These are phyloP conservation scores for Rhynchosporium agropyri DNA, from an alignment of 2,329 filamentous ascomycete genomes.

Conservation along the genomic window DNA sequence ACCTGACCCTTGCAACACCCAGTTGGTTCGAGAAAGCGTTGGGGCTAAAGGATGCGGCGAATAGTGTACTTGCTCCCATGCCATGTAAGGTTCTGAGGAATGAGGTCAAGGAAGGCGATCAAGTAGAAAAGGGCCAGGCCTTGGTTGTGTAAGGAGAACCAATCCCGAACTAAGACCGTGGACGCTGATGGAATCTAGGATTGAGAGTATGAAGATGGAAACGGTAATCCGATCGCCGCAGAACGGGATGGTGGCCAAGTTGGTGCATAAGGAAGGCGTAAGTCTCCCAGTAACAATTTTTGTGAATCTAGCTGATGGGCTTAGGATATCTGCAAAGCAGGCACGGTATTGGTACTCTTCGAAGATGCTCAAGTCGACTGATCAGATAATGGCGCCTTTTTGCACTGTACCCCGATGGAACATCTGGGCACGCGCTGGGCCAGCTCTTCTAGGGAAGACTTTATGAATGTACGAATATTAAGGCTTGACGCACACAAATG, in stretches of 20 bases:
- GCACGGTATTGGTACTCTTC: slow-evolving; percentile 74
- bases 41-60: slow-evolving; percentile 76
- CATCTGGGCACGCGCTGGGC: no score
- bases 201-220: slow-evolving; percentile 91
- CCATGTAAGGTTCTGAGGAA: slow-evolving; percentile 94
- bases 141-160: slow-evolving; percentile 71
- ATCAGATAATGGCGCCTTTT: neutral
- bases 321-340: slow-evolving; percentile 77
- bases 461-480: slow-evolving; percentile 6
- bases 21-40: slow-evolving; percentile 87
- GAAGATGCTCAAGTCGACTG: slow-evolving; percentile 48
- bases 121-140: slow-evolving; percentile 81
- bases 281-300: slow-evolving; percentile 43
- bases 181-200: slow-evolving; percentile 48
- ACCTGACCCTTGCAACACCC: slow-evolving; percentile 62
- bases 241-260: slow-evolving; percentile 68
- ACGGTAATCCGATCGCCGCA: slow-evolving; percentile 80
- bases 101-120: slow-evolving; percentile 79
- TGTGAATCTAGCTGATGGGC: slow-evolving; percentile 25
- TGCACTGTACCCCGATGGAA: neutral
- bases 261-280: slow-evolving; percentile 76
- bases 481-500: neutral
- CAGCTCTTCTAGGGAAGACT: neutral
- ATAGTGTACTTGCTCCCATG: slow-evolving; percentile 91
- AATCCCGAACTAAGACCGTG: slow-evolving; percentile 35